Evolutionary conservation across 1,139 yeast species (phyloP), one percentile per base, ranked within the genome.

Genomic region (Nakaseomyces delphensis): DNA sequence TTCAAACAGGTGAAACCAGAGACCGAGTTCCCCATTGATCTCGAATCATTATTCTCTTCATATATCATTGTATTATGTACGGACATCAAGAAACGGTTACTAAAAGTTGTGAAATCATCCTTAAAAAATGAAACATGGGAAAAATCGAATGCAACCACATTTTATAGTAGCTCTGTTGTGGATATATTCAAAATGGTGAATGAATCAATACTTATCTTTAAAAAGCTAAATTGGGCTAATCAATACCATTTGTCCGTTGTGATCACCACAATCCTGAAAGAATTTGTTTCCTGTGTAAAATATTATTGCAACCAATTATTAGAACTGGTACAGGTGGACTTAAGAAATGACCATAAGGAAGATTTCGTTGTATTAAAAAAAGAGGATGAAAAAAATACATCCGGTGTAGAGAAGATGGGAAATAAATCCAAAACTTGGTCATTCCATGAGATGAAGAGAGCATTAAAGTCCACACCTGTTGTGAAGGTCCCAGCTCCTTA

Each of bases 131-230:
- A 83, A 55, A 55, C 55, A 0, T 82, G 79, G 60, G 63, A 68
- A 46, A 79, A 83, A 0, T 60, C 78, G 14, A 75, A 76, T 50
- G 62, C 68, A 48, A 63, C 56, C 1, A 53, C 57, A 15, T 53
- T 63, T 30, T 68, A 66, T 51, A 71, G 78, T 42, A 67, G 76
- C 1, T 82, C 91, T 0, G 83, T 83, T 1, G 60, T 74, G 23
- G 94, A 84, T 56, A 71, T 82, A 18, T 80, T 83, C 58, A 69
- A 77, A 7, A 68, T 83, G 55, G 71, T 83, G 39, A 73, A 73
- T 47, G 79, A 79, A 45, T 74, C 77, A 15, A 57, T 83, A 19
- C 62, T 65, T 6, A 67, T 82, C 14, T 64, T 85, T 40, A 69
- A 67, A n/a, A 69, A 65, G 6, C 65, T 82, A 29, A 64, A 71